Conservation (phyloP, 306 rosid genomes). For the Neltuma alba region DNA sequence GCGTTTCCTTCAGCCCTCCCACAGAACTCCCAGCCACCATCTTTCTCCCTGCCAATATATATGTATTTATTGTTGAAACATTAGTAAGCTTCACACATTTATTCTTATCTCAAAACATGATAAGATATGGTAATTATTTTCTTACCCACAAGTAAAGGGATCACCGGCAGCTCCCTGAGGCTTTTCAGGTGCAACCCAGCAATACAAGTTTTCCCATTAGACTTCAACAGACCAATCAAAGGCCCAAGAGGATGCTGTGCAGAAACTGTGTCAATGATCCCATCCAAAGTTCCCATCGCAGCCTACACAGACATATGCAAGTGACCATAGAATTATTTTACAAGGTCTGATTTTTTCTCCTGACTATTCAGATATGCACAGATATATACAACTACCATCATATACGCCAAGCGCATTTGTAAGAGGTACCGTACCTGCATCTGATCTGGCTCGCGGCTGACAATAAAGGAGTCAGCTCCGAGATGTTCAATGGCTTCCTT, state of each 20-base stretch:
- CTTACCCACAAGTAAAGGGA: background rate
- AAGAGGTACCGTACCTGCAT: slow-evolving; percentile 34
- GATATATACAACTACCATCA: no score
- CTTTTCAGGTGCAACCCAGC: background rate
- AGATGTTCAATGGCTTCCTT: slow-evolving; percentile 49
- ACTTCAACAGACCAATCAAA: background rate
- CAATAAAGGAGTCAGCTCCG: slow-evolving; percentile 54
- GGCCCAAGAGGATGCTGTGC: background rate
- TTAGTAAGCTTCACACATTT: background rate
- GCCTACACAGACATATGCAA: background rate
- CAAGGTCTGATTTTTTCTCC: background rate
- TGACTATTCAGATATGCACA: no score
- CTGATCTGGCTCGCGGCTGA: slow-evolving; percentile 51
- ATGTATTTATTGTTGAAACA: background rate
- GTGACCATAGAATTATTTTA: background rate
- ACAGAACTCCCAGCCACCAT: slow-evolving; percentile 41
- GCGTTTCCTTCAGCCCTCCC: slow-evolving; percentile 57
- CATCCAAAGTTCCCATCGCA: background rate
- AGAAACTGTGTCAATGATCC: background rate
- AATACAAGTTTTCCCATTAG: background rate
- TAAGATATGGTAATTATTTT: no score
- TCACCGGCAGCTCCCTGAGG: background rate
- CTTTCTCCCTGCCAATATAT: slow-evolving; percentile 47
- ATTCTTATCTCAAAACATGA: no score
- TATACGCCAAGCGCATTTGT: no score